phyloP scores from a whole-genome alignment of 2,329 filamentous ascomycete species.

The Byssochlamys sp. region DNA sequence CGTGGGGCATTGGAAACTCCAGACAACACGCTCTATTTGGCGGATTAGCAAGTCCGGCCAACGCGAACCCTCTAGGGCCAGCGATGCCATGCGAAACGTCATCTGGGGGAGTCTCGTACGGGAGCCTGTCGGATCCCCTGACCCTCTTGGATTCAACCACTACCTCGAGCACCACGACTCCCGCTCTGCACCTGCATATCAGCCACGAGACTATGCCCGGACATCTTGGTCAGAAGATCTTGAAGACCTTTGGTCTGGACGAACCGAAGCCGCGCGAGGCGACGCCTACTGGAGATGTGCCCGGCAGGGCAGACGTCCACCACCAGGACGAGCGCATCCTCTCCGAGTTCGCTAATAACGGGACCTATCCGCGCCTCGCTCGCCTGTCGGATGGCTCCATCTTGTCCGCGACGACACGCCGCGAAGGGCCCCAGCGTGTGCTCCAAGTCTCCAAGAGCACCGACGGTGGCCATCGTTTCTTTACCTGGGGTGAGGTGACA shows the following conservation, averaged over 20 bases:
- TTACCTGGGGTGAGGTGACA: slow-evolving; percentile 35
- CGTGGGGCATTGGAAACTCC: background rate
- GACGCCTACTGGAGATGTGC: background rate
- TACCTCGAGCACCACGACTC: background rate
- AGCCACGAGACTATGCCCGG: background rate
- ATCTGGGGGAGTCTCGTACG: background rate
- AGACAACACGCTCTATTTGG: background rate
- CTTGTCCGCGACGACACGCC: slow-evolving; percentile 38
- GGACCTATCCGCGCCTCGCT: slow-evolving; percentile 42
- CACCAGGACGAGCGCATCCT: slow-evolving; percentile 25
- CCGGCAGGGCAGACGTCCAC: slow-evolving; percentile 18
- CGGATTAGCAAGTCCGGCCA: background rate
- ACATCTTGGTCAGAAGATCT: background rate
- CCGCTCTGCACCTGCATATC: background rate
- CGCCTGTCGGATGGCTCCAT: slow-evolving; percentile 38
- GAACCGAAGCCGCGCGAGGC: background rate
- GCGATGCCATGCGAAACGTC: background rate
- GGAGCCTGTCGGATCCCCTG: background rate
- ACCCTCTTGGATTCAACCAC: background rate
- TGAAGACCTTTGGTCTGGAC: background rate
- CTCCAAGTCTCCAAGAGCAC: slow-evolving; percentile 37
- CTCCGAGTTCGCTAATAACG: slow-evolving; percentile 26
- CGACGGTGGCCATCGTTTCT: slow-evolving; percentile 36
- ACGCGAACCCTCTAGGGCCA: background rate
- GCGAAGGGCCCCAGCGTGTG: slow-evolving; percentile 27